phyloP scores from a whole-genome alignment of 768 basidiomycete species.

The Cantharellus anzutake region DNA sequence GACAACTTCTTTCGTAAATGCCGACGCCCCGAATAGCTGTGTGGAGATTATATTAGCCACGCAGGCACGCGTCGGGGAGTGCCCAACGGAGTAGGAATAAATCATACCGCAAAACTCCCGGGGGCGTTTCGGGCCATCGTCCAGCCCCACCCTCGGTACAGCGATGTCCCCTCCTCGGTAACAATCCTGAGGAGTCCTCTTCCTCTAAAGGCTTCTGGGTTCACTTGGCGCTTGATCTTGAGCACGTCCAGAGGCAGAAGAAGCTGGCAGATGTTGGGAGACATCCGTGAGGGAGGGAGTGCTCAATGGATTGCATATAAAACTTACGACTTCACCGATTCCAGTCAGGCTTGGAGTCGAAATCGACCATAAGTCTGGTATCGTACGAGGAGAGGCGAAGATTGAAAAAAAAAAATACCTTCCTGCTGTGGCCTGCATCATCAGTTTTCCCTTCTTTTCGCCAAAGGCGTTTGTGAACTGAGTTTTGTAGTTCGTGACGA shows the following conservation, averaged over 20 bases:
- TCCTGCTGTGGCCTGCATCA: conserved; percentile 90
- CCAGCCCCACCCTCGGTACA: conserved; percentile 99
- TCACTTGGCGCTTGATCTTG: conserved; percentile 97
- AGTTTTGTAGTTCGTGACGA: conserved; percentile 65
- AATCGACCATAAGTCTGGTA: not conserved
- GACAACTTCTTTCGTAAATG: conserved; percentile 81
- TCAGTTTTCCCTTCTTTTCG: conserved; percentile 85
- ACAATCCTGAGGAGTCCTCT: conserved; percentile 81
- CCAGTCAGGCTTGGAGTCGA: conserved; percentile 29
- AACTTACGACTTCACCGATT: conserved; percentile 81
- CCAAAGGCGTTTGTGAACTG: conserved; percentile 72
- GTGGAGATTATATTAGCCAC: not conserved
- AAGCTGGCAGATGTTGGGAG: conserved; percentile 25
- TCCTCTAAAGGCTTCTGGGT: conserved; percentile 94
- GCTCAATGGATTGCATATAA: not conserved
- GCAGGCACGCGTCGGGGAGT: not conserved
- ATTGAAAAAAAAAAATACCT: conserved; percentile 31
- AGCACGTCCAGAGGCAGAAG: conserved; percentile 92
- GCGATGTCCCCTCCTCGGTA: conserved; percentile 72
- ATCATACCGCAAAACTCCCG: conserved; percentile 75
- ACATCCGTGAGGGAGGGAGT: not conserved
- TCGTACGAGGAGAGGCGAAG: not conserved
- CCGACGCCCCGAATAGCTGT: conserved; percentile 93
- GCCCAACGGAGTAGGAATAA: not conserved
- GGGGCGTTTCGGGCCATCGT: conserved; percentile 96